These are phyloP conservation scores for Fusarium neocosmosporiellum DNA, from an alignment of 2,329 filamentous ascomycete species.

Conservation along the genomic window DNA sequence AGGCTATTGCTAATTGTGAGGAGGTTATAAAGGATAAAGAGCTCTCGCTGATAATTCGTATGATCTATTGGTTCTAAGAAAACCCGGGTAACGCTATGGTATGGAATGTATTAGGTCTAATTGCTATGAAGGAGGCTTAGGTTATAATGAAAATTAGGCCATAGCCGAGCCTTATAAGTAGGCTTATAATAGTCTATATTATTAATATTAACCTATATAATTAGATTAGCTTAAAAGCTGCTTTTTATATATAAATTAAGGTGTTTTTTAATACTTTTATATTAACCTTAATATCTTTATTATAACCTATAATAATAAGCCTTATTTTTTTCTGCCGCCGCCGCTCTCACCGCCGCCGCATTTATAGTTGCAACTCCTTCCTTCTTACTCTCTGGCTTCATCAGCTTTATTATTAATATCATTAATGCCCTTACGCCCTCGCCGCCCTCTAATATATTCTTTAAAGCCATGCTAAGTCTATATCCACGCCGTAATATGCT, in stretches of 20 bases:
- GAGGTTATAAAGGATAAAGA: neutral
- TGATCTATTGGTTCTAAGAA: neutral
- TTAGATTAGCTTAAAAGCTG: neutral
- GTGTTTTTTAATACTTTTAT: neutral
- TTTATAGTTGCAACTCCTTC: neutral
- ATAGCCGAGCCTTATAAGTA: neutral
- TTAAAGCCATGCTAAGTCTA: neutral
- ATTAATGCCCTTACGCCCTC: neutral
- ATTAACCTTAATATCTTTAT: neutral
- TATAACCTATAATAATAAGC: neutral
- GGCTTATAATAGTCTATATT: neutral
- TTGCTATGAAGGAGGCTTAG: neutral
- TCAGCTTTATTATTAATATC: neutral
- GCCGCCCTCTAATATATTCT: neutral
- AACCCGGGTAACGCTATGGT: neutral
- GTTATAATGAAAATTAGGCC: neutral
- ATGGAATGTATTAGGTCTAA: neutral
- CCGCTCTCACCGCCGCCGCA: too few relatives aligned
- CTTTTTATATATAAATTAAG: neutral
- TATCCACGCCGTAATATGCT: neutral
- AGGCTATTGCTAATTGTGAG: neutral
- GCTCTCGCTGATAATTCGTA: neutral
- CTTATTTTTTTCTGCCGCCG: neutral
- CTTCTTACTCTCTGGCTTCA: neutral
- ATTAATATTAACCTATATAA: neutral